These are phyloP conservation scores for Phyllosticta citribraziliensis DNA, from an alignment of 2,329 filamentous ascomycete genomes.

Conservation along the genomic window DNA sequence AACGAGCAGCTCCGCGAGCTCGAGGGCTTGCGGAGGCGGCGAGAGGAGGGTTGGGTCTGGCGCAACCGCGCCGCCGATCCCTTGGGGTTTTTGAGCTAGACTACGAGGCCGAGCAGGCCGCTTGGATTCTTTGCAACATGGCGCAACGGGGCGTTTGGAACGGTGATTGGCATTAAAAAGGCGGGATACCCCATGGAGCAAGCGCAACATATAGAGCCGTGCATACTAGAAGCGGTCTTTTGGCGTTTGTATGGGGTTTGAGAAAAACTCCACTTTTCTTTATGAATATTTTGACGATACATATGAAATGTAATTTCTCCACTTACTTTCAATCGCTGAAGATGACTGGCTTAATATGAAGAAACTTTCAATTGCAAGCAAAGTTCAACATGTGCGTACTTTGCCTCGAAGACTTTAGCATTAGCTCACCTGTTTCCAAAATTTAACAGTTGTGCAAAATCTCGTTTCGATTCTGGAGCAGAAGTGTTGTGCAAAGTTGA, in stretches of 20 bases:
- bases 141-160: background rate
- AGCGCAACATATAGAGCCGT: background rate
- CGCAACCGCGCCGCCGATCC: background rate
- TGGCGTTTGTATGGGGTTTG: background rate
- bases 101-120: background rate
- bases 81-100: slow-evolving; percentile 8
- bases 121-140: background rate
- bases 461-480: too few species aligned
- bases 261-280: background rate
- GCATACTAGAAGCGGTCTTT: background rate
- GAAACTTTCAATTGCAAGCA: too few species aligned
- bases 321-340: background rate
- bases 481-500: too few species aligned
- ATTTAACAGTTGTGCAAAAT: too few species aligned
- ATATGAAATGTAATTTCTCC: background rate
- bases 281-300: background rate
- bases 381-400: too few species aligned
- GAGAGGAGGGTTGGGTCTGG: slow-evolving; percentile 9
- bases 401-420: too few species aligned
- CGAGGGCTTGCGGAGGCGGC: slow-evolving; percentile 5
- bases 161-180: background rate
- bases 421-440: too few species aligned
- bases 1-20: slow-evolving; percentile 18
- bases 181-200: background rate
- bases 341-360: too few species aligned